Conservation (phyloP, 2,329 filamentous ascomycete genomes). For the Cyanodermella asteris region DNA sequence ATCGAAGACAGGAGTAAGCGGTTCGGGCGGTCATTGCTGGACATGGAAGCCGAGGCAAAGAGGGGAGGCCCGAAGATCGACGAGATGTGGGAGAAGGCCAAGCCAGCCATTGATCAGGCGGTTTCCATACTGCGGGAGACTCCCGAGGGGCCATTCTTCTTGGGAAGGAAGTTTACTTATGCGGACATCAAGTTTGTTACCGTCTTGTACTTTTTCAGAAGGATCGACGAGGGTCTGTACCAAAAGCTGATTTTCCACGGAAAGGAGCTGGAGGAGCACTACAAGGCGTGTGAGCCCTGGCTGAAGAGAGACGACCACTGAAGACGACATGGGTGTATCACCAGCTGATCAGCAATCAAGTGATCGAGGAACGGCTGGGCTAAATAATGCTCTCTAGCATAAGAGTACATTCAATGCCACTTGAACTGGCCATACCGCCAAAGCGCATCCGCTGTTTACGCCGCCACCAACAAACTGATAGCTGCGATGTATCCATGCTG, state of each 20-base stretch:
- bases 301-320: conserved; percentile 4
- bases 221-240: conserved; percentile 18
- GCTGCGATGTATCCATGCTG: too few species aligned
- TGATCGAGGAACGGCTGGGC: too few species aligned
- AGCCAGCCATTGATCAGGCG: conserved; percentile 16
- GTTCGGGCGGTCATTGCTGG: conserved; percentile 31
- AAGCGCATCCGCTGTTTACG: too few species aligned
- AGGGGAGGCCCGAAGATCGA: conserved; percentile 27
- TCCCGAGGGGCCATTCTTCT: conserved; percentile 35
- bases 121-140: conserved; percentile 30
- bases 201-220: conserved; percentile 23
- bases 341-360: too few species aligned
- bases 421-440: too few species aligned
- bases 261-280: conserved; percentile 2
- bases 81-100: conserved; percentile 27
- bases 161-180: conserved; percentile 33
- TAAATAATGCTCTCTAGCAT: too few species aligned
- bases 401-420: too few species aligned
- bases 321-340: too few species aligned
- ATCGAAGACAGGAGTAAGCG: conserved; percentile 24
- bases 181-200: conserved; percentile 36
- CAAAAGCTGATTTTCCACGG: conserved; percentile 15
- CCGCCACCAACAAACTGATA: too few species aligned
- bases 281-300: conserved; percentile 4
- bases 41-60: conserved; percentile 20